phyloP scores from a whole-genome alignment of 495 filamentous ascomycete genomes.

The Tuber borchii region DNA sequence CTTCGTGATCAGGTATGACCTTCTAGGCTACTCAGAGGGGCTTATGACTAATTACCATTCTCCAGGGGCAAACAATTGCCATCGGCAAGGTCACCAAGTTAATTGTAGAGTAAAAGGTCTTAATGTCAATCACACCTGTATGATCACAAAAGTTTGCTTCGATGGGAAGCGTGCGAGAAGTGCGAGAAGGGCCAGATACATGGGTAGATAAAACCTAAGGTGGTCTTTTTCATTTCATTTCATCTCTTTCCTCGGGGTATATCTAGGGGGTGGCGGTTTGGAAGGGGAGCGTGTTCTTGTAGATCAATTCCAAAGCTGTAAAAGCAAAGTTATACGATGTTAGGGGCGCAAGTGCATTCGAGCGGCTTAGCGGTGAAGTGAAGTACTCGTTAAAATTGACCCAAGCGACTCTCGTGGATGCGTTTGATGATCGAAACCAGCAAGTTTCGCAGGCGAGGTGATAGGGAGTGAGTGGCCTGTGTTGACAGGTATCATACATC shows the following conservation, averaged over 20 bases:
- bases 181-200: neutral
- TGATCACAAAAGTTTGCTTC: neutral
- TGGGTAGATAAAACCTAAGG: neutral
- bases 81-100: conserved; percentile 95
- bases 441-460: neutral
- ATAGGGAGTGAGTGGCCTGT: neutral
- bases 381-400: neutral
- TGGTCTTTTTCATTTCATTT: neutral
- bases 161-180: neutral
- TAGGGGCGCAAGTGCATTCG: neutral
- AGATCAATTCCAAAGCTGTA: neutral
- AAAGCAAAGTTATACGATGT: neutral
- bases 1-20: conserved; percentile 74
- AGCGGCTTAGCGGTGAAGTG: neutral
- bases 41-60: conserved; percentile 28
- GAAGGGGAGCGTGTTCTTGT: neutral
- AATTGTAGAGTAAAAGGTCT: conserved; percentile 44
- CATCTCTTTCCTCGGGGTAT: conserved; percentile 7
- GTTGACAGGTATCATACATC: neutral
- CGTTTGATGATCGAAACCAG: neutral
- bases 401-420: neutral
- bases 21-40: neutral
- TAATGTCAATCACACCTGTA: neutral
- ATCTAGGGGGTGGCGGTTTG: neutral
- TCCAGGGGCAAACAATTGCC: conserved; percentile 86